Base-by-base conservation (phyloP, 768 basidiomycete genomes). In the Pleurotus platypus region DNA sequence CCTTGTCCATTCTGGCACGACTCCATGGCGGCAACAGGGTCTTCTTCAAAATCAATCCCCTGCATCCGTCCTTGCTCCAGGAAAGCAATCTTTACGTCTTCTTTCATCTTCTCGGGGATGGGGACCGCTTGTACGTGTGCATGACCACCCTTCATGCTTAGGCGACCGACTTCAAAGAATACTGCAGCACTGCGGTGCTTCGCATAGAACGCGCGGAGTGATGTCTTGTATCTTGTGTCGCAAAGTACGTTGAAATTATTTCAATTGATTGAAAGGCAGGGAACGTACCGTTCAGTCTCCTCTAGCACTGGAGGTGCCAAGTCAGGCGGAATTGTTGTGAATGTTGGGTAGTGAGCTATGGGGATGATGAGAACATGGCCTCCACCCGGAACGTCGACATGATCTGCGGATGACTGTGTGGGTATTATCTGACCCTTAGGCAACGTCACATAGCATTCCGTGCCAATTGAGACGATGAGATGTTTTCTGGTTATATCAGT, bases 291-390 rank as follows among this genome's bases (percentile, higher is more conserved):
- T 63, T 87, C 83, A 3, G 93, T 88, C 71, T 99, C 97, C 26
- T 85, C 79, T 5, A 90, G 61, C 56, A 98, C 90, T 2, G 91
- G 84, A 5, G 75, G 74, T 0, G 86, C 80, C 40, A 95, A 79
- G 61, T 94, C 92, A 2, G 82, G 67, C 0, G 94, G 92, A 43
- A 98, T 87, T 5, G 90, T 84, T 20, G 82, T 80, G 53, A 89
- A 87, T 0, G 96, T 97, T 5, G 92, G 92, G 65, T 92, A 93
- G 70, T 99, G 97, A 0, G 90, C 85, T 65, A 99, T 93, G 12
- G 93, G 92, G 24, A 98, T 88, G 56, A 98, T 89, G 39, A 99
- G 81, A 38, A 96, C 87, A 68, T 99, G 97, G 0, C 97, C 97
- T 18, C 97, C 97, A 16, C 97, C 97, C 1, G 97, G 97, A 18